Evolutionary conservation across 1,139 yeast genomes (phyloP).

Genomic region (Spencermartinsiella ligniputridi): DNA sequence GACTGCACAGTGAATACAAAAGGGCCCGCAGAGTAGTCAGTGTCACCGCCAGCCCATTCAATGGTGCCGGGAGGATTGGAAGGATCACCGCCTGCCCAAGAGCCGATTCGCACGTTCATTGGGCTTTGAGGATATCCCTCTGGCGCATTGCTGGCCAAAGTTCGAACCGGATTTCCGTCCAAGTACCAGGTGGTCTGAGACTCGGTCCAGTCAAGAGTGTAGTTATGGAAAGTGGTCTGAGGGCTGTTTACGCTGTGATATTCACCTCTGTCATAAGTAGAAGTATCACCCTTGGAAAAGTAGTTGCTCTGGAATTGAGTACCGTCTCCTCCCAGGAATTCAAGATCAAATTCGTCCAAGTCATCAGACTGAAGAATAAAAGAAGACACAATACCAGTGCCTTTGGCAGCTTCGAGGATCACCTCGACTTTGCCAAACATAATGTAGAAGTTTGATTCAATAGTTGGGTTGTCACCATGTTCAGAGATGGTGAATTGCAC

Average conservation of each 20-base stretch:
- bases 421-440: slow-evolving; percentile 86
- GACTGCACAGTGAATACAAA: slow-evolving; percentile 63
- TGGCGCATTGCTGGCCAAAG: slow-evolving; percentile 37
- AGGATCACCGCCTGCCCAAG: slow-evolving; percentile 83
- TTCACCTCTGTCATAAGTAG: slow-evolving; percentile 72
- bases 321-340: slow-evolving; percentile 75
- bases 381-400: slow-evolving; percentile 73
- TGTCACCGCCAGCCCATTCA: slow-evolving; percentile 81
- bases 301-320: slow-evolving; percentile 73
- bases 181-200: slow-evolving; percentile 56
- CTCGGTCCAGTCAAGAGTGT: slow-evolving; percentile 77
- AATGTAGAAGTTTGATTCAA: slow-evolving; percentile 70
- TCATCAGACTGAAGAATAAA: slow-evolving; percentile 82
- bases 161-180: slow-evolving; percentile 59
- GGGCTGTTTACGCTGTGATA: slow-evolving; percentile 52
- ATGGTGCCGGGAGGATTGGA: slow-evolving; percentile 61
- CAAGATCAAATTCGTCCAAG: slow-evolving; percentile 81
- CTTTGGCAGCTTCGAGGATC: slow-evolving; percentile 63
- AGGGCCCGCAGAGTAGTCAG: slow-evolving; percentile 63
- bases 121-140: slow-evolving; percentile 71
- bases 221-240: slow-evolving; percentile 61
- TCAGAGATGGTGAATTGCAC: slow-evolving; percentile 53
- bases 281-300: slow-evolving; percentile 73
- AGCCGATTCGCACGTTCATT: slow-evolving; percentile 63
- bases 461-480: slow-evolving; percentile 69